Percentiles rank a stretch among this genome's conserved stretches.
Conservation (phyloP, 179 eudicot genomes). For the Spergularia azorica region DNA sequence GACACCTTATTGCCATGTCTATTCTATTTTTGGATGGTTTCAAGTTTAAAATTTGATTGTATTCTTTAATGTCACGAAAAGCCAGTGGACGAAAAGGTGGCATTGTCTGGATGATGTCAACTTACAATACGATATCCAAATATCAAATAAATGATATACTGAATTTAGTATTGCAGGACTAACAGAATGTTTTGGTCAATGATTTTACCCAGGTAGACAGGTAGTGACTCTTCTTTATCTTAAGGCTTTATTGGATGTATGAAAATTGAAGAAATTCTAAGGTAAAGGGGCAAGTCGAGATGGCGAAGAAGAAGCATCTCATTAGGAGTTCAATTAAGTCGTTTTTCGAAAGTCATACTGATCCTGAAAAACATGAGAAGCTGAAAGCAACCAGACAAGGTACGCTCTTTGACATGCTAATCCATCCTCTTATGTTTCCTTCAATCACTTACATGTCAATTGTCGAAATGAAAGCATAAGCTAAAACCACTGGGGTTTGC, state of each 20-base stretch:
- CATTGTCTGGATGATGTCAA: conserved; percentile 9
- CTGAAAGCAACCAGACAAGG: conserved; percentile 64
- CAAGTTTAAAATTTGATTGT: background rate
- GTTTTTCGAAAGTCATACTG: conserved; percentile 56
- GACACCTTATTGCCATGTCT: conserved; percentile 12
- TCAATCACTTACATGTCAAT: background rate
- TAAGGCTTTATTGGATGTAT: background rate
- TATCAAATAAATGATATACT: background rate
- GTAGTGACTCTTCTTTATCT: conserved; percentile 7
- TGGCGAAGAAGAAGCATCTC: conserved; percentile 42
- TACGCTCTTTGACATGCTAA: conserved; percentile 28
- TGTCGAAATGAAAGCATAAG: too few relatives aligned
- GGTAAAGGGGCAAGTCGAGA: conserved; percentile 22
- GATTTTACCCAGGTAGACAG: background rate
- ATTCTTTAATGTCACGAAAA: too few relatives aligned
- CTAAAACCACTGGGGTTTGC: too few relatives aligned
- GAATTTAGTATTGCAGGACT: conserved; percentile 19
- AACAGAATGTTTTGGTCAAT: conserved; percentile 1
- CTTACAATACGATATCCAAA: background rate
- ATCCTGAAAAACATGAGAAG: conserved; percentile 63
- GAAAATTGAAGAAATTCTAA: conserved; percentile 17
- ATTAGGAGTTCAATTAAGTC: conserved; percentile 45
- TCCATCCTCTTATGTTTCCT: background rate
- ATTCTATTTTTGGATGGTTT: background rate
- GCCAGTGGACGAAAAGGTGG: background rate